Conservation (phyloP, 805 yeast genomes). For the Wickerhamiella azymoides region DNA sequence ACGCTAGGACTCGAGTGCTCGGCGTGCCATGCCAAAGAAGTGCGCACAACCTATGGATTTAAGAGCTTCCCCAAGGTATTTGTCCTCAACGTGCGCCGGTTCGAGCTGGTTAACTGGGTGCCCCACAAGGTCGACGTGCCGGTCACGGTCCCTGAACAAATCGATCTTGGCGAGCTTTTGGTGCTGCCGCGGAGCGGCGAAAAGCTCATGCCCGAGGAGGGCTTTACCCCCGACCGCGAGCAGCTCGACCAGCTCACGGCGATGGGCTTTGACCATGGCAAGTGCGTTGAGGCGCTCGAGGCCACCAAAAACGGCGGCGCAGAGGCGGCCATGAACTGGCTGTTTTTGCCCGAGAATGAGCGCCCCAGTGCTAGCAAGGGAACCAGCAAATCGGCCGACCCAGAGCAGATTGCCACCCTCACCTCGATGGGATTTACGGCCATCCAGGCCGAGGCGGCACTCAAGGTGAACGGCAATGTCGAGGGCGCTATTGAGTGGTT, state of each 20-base stretch:
- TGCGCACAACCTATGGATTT: constrained; percentile 36
- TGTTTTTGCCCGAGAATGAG: constrained; percentile 30
- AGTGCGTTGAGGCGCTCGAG: constrained; percentile 54
- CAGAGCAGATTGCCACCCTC: constrained; percentile 35
- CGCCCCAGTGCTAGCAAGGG: background rate
- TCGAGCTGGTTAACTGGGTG: constrained; percentile 76
- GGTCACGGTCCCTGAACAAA: constrained; percentile 34
- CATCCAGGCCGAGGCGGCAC: constrained; percentile 58
- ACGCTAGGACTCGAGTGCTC: constrained; percentile 47
- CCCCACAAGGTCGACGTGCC: constrained; percentile 75
- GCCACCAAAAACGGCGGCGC: constrained; percentile 49
- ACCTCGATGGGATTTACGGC: constrained; percentile 66
- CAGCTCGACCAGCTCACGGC: constrained; percentile 38
- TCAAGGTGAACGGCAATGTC: constrained; percentile 45
- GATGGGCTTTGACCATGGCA: constrained; percentile 78
- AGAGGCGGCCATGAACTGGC: constrained; percentile 82
- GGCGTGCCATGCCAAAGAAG: constrained; percentile 22
- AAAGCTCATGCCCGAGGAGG: constrained; percentile 25
- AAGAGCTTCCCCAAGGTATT: constrained; percentile 56
- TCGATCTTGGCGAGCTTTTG: constrained; percentile 31
- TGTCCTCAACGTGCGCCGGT: constrained; percentile 62
- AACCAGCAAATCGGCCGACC: constrained; percentile 2
- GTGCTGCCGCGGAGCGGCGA: constrained; percentile 32
- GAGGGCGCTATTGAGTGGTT: constrained; percentile 87
- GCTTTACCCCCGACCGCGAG: constrained; percentile 38